Percentiles rank a stretch among this genome's conserved stretches.
These are phyloP conservation scores for Alternaria angustiovoidea DNA, from an alignment of 2,329 filamentous ascomycete genomes.

Conservation along the genomic window DNA sequence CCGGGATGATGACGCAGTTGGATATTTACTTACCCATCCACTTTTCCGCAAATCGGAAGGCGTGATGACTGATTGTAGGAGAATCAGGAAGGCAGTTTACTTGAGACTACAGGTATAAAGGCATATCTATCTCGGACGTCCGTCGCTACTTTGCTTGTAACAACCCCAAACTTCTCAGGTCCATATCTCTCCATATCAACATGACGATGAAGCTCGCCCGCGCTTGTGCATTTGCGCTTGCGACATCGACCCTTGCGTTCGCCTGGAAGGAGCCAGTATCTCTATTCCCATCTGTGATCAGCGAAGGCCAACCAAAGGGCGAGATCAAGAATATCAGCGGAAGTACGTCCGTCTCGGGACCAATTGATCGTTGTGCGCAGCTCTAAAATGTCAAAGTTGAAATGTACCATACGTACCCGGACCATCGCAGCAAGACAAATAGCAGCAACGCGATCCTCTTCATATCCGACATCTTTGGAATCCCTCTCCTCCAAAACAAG, in stretches of 20 bases:
- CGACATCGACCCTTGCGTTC: background rate
- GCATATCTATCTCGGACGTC: background rate
- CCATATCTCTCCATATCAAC: background rate
- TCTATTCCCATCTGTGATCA: background rate
- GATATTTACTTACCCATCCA: background rate
- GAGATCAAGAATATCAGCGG: conserved; percentile 35
- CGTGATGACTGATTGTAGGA: background rate
- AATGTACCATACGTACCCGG: conserved; percentile 33
- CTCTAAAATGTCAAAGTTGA: conserved; percentile 17
- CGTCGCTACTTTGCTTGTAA: background rate
- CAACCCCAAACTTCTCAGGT: background rate
- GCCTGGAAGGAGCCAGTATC: background rate
- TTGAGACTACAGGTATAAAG: background rate
- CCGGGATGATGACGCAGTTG: background rate
- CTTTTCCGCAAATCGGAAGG: background rate
- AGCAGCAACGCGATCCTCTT: conserved; percentile 43
- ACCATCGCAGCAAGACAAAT: conserved; percentile 14
- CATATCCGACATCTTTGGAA: conserved; percentile 48
- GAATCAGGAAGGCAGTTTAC: background rate
- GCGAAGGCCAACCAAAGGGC: conserved; percentile 27
- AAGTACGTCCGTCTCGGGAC: conserved; percentile 21
- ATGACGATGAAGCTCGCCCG: background rate
- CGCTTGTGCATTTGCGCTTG: background rate
- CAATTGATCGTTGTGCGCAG: background rate
- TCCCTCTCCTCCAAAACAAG: conserved; percentile 43